These are phyloP conservation scores for Teratosphaeriaceae sp. DNA, from an alignment of 2,329 filamentous ascomycete genomes.

Conservation along the genomic window DNA sequence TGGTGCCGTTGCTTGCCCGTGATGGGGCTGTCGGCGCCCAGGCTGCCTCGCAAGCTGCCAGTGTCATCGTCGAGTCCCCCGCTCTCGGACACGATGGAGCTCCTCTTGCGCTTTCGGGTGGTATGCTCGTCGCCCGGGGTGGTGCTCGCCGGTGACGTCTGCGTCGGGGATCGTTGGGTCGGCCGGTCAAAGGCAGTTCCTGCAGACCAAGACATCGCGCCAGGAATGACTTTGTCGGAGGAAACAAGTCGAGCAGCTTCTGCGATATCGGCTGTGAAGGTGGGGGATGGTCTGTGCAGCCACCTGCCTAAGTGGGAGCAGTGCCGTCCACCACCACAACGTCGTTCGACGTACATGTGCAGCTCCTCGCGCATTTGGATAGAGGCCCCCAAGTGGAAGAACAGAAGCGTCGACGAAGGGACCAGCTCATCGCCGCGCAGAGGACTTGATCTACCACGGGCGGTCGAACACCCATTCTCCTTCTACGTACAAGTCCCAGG, in stretches of 20 bases:
- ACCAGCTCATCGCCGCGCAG: no score
- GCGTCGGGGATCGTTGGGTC: conserved; percentile 1
- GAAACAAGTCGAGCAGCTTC: neutral
- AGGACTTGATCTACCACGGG: no score
- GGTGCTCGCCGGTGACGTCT: neutral
- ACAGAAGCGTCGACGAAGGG: no score
- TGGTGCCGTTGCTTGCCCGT: conserved; percentile 23
- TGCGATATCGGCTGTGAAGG: conserved; percentile 4
- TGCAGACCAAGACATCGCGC: conserved; percentile 5
- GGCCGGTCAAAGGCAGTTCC: conserved; percentile 8
- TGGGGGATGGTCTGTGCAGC: no score
- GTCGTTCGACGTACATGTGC: no score
- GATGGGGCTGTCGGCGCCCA: conserved; percentile 8
- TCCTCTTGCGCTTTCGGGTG: conserved; percentile 9
- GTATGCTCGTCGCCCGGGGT: neutral
- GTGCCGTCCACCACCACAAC: no score
- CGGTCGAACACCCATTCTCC: no score
- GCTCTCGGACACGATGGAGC: conserved; percentile 3
- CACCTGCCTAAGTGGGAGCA: no score
- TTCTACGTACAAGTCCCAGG: no score
- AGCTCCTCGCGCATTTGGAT: no score
- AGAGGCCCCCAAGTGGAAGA: no score
- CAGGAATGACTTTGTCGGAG: neutral
- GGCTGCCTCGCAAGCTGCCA: neutral
- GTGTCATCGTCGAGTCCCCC: neutral